Base-by-base conservation (phyloP, 176 grass and related monocot genomes). In the Carex kokanica region DNA sequence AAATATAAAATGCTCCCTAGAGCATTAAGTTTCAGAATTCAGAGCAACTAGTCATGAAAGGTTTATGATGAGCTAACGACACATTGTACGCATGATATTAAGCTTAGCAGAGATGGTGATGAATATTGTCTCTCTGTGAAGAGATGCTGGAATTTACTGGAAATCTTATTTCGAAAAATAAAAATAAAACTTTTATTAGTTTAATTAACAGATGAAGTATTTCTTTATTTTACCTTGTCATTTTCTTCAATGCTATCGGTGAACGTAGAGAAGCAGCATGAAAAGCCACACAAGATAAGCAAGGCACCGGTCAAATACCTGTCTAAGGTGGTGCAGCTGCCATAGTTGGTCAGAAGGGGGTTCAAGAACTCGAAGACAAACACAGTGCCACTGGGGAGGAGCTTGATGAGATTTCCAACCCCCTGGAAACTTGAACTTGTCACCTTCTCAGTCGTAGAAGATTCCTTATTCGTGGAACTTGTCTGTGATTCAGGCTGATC, bases 321-420 rank as follows among this genome's bases (percentile, higher is more conserved):
- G 88, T 88, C 90, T 78, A 60, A 65, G 10, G 20, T 6, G 18
- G 55, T 41, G 86, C 93, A 95, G 86, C 83, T 90, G 40, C 93
- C 93, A 54, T 81, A 88, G 88, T 95, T 92, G 32, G 90, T 95
- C 11, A 90, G 86, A 0, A 95, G 90, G 2, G 90, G 93, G 16
- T 47, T 78, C 10, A 95, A 83, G 90, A 95, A 95, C 90, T 90
- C 88, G 84, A 90, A 92, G n/a, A 92, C 10, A 64, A 95, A 95
- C 36, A 95, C 90, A 16, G 93, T 95, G 7, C 93, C 93, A 86
- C 93, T 95, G 0, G 90, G 93, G 0, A 95, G 93, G 2, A 95
- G 90, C 90, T 95, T 95, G 86, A 95, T 92, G 2, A 95, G 93
- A 81, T 95, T 90, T 38, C 88, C 78, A 32, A 95, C 29, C 17